Evolutionary conservation across 106 monocot genomes (phyloP).

Genomic region (Gastrodia elata): DNA sequence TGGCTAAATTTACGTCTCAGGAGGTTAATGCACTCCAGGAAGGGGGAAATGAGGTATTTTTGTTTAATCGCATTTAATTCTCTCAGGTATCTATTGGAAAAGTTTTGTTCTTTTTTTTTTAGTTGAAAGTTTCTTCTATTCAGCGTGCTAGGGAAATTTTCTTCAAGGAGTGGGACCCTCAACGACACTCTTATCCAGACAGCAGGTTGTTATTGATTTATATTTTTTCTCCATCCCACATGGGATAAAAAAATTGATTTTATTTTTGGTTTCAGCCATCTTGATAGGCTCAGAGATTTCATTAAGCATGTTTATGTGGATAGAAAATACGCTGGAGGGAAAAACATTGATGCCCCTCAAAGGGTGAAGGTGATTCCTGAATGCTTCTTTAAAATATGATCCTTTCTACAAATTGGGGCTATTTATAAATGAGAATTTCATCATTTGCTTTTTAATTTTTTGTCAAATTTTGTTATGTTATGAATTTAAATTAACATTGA

Average conservation of each 20-base stretch:
- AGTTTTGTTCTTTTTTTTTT: slow-evolving; percentile 2
- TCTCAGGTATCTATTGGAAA: background rate
- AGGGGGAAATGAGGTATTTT: slow-evolving; percentile 87
- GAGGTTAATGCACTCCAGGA: slow-evolving; percentile 85
- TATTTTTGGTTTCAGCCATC: slow-evolving; percentile 38
- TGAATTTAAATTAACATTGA: background rate
- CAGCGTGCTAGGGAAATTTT: slow-evolving; percentile 74
- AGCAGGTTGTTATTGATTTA: slow-evolving; percentile 51
- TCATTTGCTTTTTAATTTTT: background rate
- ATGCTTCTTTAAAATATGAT: background rate
- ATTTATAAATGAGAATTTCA: background rate
- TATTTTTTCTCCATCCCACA: background rate
- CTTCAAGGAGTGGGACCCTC: slow-evolving; percentile 79
- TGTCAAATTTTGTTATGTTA: background rate
- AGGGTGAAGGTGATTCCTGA: slow-evolving; percentile 45
- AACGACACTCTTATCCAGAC: slow-evolving; percentile 74
- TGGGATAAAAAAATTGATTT: background rate
- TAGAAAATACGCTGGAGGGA: slow-evolving; percentile 57
- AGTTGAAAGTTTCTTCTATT: background rate
- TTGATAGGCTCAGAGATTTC: slow-evolving; percentile 72
- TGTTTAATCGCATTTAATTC: background rate
- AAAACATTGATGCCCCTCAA: slow-evolving; percentile 36
- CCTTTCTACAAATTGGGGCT: background rate
- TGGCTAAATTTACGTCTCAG: slow-evolving; percentile 87
- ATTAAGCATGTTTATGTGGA: slow-evolving; percentile 91